phyloP scores from a whole-genome alignment of 495 filamentous ascomycete species.

The Trichoderma erinaceum region DNA sequence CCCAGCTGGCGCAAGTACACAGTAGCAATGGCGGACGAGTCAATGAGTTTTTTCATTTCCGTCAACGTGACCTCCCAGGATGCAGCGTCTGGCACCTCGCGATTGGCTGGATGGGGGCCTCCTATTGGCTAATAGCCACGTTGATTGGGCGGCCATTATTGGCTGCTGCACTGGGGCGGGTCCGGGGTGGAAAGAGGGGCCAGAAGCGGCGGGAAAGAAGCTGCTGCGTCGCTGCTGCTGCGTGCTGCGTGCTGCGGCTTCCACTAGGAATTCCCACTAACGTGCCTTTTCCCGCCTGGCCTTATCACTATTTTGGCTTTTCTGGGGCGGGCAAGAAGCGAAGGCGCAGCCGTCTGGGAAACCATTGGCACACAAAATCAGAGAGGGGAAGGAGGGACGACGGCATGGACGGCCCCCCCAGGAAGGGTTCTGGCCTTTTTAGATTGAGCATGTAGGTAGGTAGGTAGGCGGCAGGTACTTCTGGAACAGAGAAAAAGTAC shows the following conservation, averaged over 20 bases:
- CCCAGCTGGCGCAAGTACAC: background rate
- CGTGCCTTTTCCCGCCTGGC: background rate
- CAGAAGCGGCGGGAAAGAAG: background rate
- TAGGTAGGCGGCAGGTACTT: background rate
- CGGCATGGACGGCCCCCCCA: background rate
- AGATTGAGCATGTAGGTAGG: no score
- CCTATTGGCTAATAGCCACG: conserved; percentile 8
- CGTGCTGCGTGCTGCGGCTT: background rate
- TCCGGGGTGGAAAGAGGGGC: background rate
- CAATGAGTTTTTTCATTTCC: background rate
- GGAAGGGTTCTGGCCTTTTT: no score
- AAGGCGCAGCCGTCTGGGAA: background rate
- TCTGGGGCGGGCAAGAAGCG: background rate
- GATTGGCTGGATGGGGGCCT: background rate
- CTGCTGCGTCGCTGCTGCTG: background rate
- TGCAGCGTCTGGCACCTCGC: background rate
- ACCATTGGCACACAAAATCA: background rate
- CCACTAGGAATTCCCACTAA: no score
- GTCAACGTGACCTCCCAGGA: background rate
- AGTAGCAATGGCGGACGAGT: background rate
- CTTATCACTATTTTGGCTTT: background rate
- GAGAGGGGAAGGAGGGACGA: conserved; percentile 3
- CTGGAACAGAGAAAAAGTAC: background rate
- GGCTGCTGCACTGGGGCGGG: background rate
- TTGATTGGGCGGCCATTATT: background rate